Evolutionary conservation across 257 asterid species (phyloP).

Genomic region (Cynanchum wilfordii): DNA sequence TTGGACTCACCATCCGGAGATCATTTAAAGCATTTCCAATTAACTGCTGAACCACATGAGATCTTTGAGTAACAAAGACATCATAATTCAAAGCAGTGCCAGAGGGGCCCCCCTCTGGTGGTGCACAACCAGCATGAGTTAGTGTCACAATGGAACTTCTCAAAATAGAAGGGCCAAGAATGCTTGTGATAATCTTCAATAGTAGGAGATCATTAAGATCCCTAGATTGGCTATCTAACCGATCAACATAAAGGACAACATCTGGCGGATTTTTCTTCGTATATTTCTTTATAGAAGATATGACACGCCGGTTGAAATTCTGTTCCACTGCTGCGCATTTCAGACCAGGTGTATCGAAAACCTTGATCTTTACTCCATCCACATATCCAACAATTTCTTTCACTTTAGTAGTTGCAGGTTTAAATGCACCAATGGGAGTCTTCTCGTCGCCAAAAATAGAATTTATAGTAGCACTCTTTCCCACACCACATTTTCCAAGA

Average conservation of each 20-base stretch:
- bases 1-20: conserved; percentile 80
- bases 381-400: conserved; percentile 50
- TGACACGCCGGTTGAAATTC: conserved; percentile 50
- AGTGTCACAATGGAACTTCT: conserved; percentile 80
- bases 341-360: conserved; percentile 87
- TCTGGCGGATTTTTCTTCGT: conserved; percentile 78
- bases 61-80: conserved; percentile 73
- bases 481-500: conserved; percentile 93
- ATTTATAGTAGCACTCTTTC: conserved; percentile 88
- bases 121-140: conserved; percentile 91
- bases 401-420: conserved; percentile 53
- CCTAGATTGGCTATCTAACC: conserved; percentile 79
- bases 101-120: conserved; percentile 94
- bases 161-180: conserved; percentile 78
- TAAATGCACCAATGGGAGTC: conserved; percentile 64
- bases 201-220: conserved; percentile 89
- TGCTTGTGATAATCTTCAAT: conserved; percentile 54
- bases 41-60: conserved; percentile 87
- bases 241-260: conserved; percentile 79
- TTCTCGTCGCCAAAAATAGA: conserved; percentile 77
- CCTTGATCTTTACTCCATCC: conserved; percentile 70
- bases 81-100: conserved; percentile 88
- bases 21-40: conserved; percentile 85
- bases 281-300: conserved; percentile 56
- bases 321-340: conserved; percentile 72